phyloP scores from a whole-genome alignment of 257 asterid species.

The Capsicum chinense region DNA sequence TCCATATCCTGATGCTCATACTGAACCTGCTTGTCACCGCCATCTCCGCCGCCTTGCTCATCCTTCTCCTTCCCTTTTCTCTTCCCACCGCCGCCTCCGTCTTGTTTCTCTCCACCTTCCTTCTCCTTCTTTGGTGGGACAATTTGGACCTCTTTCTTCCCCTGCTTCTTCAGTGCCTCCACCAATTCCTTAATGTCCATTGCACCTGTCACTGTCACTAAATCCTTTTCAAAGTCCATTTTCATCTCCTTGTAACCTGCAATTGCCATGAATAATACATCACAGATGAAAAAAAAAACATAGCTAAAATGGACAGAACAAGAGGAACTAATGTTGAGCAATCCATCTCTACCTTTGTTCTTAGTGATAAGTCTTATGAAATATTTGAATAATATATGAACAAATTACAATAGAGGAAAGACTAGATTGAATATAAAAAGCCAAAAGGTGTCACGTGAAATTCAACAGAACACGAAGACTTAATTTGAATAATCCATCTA shows the following conservation, averaged over 20 bases:
- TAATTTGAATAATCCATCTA: no score
- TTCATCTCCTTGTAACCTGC: constrained; percentile 68
- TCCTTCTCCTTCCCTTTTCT: constrained; percentile 31
- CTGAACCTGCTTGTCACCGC: constrained; percentile 15
- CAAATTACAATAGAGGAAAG: no score
- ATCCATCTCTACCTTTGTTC: no score
- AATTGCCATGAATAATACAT: constrained; percentile 9
- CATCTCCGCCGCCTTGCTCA: constrained; percentile 24
- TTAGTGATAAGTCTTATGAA: no score
- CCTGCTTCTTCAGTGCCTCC: constrained; percentile 58
- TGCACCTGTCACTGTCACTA: constrained; percentile 77
- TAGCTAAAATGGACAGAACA: neutral
- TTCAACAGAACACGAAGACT: no score
- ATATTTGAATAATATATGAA: no score
- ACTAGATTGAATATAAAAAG: no score
- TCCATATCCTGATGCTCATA: constrained; percentile 26
- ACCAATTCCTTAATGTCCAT: constrained; percentile 78
- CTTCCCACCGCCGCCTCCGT: constrained; percentile 33
- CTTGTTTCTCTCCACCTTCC: constrained; percentile 60
- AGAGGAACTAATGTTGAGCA: neutral
- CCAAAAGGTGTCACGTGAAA: no score
- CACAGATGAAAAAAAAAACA: neutral
- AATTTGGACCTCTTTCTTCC: constrained; percentile 61
- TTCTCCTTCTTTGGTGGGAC: constrained; percentile 74
- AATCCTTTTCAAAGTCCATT: constrained; percentile 64